Conservation (phyloP, 2,329 filamentous ascomycete species). For the Verticillium tricorpus region DNA sequence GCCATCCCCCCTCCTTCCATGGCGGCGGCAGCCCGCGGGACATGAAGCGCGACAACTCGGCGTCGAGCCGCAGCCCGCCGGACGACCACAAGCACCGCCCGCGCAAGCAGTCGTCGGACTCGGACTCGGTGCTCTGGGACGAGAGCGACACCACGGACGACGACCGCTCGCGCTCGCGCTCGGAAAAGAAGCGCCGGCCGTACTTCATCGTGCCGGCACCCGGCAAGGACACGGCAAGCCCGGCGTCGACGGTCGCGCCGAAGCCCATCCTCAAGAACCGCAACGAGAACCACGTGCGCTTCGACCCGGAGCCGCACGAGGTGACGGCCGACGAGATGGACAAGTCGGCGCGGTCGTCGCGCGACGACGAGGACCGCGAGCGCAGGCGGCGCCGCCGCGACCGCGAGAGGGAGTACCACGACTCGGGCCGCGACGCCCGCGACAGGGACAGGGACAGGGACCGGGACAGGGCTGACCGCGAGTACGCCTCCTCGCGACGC, state of each 20-base stretch:
- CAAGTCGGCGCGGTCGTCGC: constrained; percentile 17
- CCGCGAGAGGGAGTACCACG: constrained; percentile 15
- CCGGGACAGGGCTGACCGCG: constrained; percentile 17
- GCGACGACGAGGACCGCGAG: constrained; percentile 19
- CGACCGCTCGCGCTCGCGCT: constrained; percentile 17
- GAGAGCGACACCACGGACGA: constrained; percentile 21
- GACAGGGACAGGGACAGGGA: constrained; percentile 26
- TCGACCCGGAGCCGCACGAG: constrained; percentile 44
- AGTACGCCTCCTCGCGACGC: constrained; percentile 26
- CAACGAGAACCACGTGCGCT: constrained; percentile 52
- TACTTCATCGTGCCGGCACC: constrained; percentile 38
- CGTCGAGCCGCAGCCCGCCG: constrained; percentile 29
- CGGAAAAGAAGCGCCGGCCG: constrained; percentile 23
- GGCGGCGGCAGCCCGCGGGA: neutral
- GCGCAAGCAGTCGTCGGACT: constrained; percentile 11
- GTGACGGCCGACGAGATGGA: constrained; percentile 27
- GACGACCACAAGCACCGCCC: constrained; percentile 12
- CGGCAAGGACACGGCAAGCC: constrained; percentile 21
- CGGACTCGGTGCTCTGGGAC: constrained; percentile 21
- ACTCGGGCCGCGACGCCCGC: constrained; percentile 22
- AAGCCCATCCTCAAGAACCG: constrained; percentile 60
- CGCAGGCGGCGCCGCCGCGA: constrained; percentile 19
- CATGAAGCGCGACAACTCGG: constrained; percentile 15
- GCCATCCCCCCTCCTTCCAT: neutral
- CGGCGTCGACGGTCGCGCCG: constrained; percentile 35